These are phyloP conservation scores for Ampelomyces quisqualis DNA, from an alignment of 2,329 filamentous ascomycete species.

Conservation along the genomic window DNA sequence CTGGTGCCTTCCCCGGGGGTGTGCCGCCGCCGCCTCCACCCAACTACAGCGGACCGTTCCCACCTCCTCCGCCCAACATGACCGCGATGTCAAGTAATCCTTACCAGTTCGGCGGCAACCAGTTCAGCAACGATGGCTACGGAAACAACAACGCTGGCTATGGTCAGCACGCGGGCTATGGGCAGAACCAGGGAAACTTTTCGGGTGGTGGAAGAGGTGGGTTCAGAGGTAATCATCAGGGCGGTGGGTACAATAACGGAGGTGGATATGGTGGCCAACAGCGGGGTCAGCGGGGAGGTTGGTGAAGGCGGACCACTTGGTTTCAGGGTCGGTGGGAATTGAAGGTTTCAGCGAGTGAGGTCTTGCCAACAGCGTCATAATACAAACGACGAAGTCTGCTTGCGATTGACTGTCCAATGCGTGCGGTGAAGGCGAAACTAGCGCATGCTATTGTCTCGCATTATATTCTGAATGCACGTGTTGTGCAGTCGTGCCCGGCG, in stretches of 20 bases:
- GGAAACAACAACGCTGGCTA: constrained; percentile 13
- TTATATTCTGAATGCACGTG: too few species aligned
- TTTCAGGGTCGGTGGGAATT: too few species aligned
- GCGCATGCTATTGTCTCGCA: too few species aligned
- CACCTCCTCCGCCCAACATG: constrained; percentile 22
- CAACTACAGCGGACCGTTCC: constrained; percentile 25
- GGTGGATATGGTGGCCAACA: constrained; percentile 18
- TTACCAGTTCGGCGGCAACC: constrained; percentile 14
- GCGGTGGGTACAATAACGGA: constrained; percentile 17
- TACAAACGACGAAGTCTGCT: too few species aligned
- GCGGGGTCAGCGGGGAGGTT: constrained; percentile 19
- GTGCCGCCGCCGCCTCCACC: constrained; percentile 29
- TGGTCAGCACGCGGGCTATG: constrained; percentile 11
- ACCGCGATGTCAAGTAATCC: constrained; percentile 14
- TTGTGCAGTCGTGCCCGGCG: too few species aligned
- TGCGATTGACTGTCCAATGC: too few species aligned
- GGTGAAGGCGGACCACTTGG: constrained; percentile 4
- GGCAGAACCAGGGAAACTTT: constrained; percentile 14
- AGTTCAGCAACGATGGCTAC: constrained; percentile 10
- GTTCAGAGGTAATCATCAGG: constrained; percentile 14
- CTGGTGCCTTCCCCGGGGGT: constrained; percentile 11
- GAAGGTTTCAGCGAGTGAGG: too few species aligned
- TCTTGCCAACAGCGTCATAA: too few species aligned
- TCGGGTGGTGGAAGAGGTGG: constrained; percentile 21
- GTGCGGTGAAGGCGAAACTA: too few species aligned